Evolutionary conservation across 495 filamentous ascomycete species (phyloP).

Genomic region (Penicillium pancosmium): DNA sequence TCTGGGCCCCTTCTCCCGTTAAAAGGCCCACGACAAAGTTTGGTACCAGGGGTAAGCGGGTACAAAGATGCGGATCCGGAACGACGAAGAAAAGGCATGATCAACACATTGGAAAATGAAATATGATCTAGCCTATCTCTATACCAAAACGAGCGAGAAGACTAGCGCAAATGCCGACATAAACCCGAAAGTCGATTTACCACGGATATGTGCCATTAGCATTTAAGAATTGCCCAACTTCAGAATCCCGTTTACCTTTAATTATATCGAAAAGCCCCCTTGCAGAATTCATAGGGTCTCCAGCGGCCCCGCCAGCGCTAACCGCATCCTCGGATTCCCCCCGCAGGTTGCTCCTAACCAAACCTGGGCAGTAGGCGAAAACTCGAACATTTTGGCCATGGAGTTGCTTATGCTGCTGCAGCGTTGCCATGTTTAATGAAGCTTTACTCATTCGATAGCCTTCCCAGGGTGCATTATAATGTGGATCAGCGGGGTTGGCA

Average conservation of each 20-base stretch:
- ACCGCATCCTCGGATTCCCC: slow-evolving; percentile 32
- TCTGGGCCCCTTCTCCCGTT: background rate
- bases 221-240: slow-evolving; percentile 37
- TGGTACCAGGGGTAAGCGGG: slow-evolving; percentile 2
- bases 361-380: slow-evolving; percentile 32
- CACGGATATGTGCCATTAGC: slow-evolving; percentile 31
- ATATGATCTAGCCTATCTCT: background rate
- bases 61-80: background rate
- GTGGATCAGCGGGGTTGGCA: slow-evolving; percentile 24
- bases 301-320: slow-evolving; percentile 31
- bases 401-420: slow-evolving; percentile 23
- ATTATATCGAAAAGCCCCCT: slow-evolving; percentile 37
- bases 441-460: slow-evolving; percentile 47
- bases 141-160: background rate
- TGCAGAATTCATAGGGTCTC: slow-evolving; percentile 34
- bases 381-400: slow-evolving; percentile 17
- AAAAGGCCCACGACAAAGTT: background rate
- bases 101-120: background rate
- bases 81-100: background rate
- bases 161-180: background rate
- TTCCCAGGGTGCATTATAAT: slow-evolving; percentile 22
- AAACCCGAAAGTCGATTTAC: slow-evolving; percentile 16
- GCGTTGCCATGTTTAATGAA: slow-evolving; percentile 43
- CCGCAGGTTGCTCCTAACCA: slow-evolving; percentile 41
- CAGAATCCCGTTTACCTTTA: slow-evolving; percentile 35